Evolutionary conservation across 495 filamentous ascomycete genomes (phyloP), one percentile per base, ranked within the genome.

Genomic region (Penicillium roqueforti): DNA sequence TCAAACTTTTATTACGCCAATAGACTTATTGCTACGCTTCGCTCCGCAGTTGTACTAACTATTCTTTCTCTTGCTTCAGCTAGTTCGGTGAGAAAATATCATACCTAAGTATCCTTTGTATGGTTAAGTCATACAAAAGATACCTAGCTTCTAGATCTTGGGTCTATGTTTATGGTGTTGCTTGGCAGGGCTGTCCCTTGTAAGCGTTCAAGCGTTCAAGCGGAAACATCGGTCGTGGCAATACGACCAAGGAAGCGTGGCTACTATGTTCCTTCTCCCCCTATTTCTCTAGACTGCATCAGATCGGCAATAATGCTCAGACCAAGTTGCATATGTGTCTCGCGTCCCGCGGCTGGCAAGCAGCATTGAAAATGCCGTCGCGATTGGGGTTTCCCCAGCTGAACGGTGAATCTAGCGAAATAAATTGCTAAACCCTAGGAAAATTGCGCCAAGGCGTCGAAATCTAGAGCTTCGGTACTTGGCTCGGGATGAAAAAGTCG

Each of bases 391-490:
- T 45, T 31, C 42, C 32, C 32, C 8, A 25, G 20, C 7, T 48
- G 19, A 25, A 38, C n/a, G 19, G 13, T n/a, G 23, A 36, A 23
- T 31, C 4, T 10, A 11, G 26, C 22, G 37, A 39, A 41, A 43
- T 20, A 42, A 31, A 40, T 38, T 32, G 51, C 28, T 31, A 16
- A 31, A 38, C 16, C 39, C 29, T 28, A 45, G 19, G 47, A 18
- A 54, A 29, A 31, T 28, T 34, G 44, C 29, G 51, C 51, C 59
- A 60, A 57, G 54, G 16, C 26, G 23, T 52, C 39, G 26, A 31
- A 38, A 25, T 34, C 25, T 6, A 38, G 40, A 14, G 31, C 4
- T 29, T 61, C 63, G 63, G 63, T 59, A 66, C 57, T 66, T 63
- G 48, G 22, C 31, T 34, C 40, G 36, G 23, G n/a, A 10, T 19